Evolutionary conservation across 495 filamentous ascomycete genomes (phyloP), one percentile per base, ranked within the genome.

Genomic region (Hyaloscypha finlandica): DNA sequence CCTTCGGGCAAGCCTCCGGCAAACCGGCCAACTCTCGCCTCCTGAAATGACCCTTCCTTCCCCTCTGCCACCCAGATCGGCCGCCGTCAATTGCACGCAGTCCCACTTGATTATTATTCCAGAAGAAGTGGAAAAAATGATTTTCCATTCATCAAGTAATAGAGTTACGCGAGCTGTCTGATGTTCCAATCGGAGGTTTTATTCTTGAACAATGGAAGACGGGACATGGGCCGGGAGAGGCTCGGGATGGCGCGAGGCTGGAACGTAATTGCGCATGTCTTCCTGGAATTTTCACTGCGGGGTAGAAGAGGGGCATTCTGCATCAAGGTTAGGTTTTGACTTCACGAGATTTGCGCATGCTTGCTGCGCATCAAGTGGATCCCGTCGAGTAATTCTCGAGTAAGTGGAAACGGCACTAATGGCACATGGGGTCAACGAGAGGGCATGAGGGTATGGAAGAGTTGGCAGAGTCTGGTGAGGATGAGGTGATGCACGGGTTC

Each of bases 381-480:
- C 55, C 48, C 19, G 8, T 65, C 63, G 63, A 65, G 63, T 65
- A 65, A 65, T 65, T 45, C 8, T 65, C 63, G 54, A 65, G 63
- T 65, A 65, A 65, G 20, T 4, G 8, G 19, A 30, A 56, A 29
- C 2, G 25, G 2, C 25, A 25, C 25, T 25, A 25, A n/a, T 2
- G 20, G 20, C 19, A 25, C 53, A 16, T 56, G 5, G 53, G 25
- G 53, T 29, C 8, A 30, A 56, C 8, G 9, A 56, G 33, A 31
- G 33, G 32, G 22, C n/a, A 31, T 59, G 56, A 6, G 16, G 16
- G 42, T 11, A 48, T 59, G 19, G 6, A 37, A 11, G 20, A 22
- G 16, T 22, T 37, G 45, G 30, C 8, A 19, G 30, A 39, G 31
- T 35, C 52, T 56, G 51, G 33, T 37, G 56, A 37, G 29, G 56